phyloP scores from a whole-genome alignment of 1,284 basidiomycete genomes.

The Tilletia walkeri region DNA sequence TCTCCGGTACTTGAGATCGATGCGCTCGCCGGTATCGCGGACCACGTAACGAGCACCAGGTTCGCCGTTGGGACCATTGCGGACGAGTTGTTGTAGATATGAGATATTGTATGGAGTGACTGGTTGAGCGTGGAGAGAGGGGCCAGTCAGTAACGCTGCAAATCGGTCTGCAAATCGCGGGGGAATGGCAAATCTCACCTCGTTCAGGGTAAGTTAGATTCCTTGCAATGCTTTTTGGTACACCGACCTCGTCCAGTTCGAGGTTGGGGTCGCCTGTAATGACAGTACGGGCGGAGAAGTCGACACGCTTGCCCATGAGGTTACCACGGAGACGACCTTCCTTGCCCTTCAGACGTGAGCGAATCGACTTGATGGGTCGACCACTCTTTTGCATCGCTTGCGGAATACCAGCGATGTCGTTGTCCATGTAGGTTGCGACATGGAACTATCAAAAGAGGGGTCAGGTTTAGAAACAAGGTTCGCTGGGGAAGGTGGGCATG shows the following conservation, averaged over 20 bases:
- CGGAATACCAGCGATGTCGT: constrained; percentile 96
- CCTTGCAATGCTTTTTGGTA: constrained; percentile 95
- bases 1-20: constrained; percentile 88
- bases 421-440: constrained; percentile 99
- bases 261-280: constrained; percentile 99
- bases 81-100: constrained; percentile 91
- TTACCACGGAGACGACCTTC: constrained; percentile 97
- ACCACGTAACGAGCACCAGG: constrained; percentile 97
- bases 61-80: constrained; percentile 91
- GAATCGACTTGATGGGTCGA: constrained; percentile 95
- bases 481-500: too few relatives aligned
- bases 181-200: constrained; percentile 26
- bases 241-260: constrained; percentile 94
- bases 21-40: constrained; percentile 94
- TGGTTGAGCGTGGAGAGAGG: neutral
- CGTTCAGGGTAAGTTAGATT: constrained; percentile 96
- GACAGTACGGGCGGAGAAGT: constrained; percentile 98
- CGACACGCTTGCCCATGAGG: constrained; percentile 98
- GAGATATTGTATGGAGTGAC: constrained; percentile 97
- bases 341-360: constrained; percentile 96
- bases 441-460: constrained; percentile 67
- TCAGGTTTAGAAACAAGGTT: constrained; percentile 6
- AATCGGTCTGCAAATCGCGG: neutral
- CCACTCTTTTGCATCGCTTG: constrained; percentile 97
- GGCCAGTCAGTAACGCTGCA: neutral